phyloP scores from a whole-genome alignment of 2,329 filamentous ascomycete species.

The Geoglossum cookeanum region DNA sequence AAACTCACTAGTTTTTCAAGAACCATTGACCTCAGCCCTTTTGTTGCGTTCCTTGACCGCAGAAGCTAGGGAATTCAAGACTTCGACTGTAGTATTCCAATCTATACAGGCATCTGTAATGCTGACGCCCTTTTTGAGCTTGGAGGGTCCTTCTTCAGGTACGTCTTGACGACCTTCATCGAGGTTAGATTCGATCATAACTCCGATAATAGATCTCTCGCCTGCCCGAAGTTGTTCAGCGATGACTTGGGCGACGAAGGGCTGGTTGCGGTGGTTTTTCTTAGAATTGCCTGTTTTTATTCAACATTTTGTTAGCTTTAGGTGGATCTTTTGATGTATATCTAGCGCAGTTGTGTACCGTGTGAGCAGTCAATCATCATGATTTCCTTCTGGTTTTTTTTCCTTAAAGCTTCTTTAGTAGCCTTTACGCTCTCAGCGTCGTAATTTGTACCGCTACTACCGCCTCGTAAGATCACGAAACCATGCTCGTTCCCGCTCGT shows the following conservation, averaged over 20 bases:
- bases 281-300: slow-evolving; percentile 59
- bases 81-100: slow-evolving; percentile 69
- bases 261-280: slow-evolving; percentile 96
- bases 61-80: slow-evolving; percentile 71
- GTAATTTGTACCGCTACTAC: slow-evolving; percentile 83
- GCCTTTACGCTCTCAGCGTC: slow-evolving; percentile 66
- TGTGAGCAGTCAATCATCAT: slow-evolving; percentile 99
- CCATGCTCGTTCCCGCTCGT: slow-evolving; percentile 92
- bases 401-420: slow-evolving; percentile 57
- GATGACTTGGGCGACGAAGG: slow-evolving; percentile 67
- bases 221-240: slow-evolving; percentile 74
- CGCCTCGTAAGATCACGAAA: slow-evolving; percentile 88
- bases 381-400: slow-evolving; percentile 70
- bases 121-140: slow-evolving; percentile 71
- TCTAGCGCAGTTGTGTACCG: slow-evolving; percentile 32
- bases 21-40: not conserved
- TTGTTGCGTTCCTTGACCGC: slow-evolving; percentile 50
- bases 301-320: not conserved
- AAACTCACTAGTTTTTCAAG: not conserved
- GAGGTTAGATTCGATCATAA: slow-evolving; percentile 99
- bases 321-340: not conserved
- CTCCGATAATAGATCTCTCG: slow-evolving; percentile 75
- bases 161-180: slow-evolving; percentile 83
- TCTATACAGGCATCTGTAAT: slow-evolving; percentile 94
- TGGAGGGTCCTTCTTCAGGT: slow-evolving; percentile 58